phyloP scores from a whole-genome alignment of 2,329 filamentous ascomycete genomes.

The Cercospora sp. region DNA sequence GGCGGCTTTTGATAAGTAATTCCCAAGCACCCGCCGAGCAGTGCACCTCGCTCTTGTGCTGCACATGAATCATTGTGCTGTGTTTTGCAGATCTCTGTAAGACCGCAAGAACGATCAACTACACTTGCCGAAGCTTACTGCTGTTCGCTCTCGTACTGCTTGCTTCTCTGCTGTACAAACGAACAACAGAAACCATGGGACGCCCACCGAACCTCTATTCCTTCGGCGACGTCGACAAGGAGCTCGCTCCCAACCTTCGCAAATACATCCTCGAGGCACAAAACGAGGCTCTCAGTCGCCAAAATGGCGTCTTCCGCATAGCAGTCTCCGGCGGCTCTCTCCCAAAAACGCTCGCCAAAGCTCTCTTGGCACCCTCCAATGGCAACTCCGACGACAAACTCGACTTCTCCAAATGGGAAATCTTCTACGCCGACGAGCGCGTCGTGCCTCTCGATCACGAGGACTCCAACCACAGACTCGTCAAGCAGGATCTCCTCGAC shows the following conservation, averaged over 20 bases:
- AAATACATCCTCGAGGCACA: constrained; percentile 81
- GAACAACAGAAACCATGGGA: constrained; percentile 33
- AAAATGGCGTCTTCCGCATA: constrained; percentile 77
- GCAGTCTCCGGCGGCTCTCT: constrained; percentile 93
- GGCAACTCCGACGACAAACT: constrained; percentile 61
- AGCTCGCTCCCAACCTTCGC: constrained; percentile 75
- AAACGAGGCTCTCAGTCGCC: constrained; percentile 74
- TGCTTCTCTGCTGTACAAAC: not conserved
- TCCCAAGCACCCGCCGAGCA: not conserved
- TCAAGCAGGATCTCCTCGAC: constrained; percentile 84
- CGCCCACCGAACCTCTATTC: constrained; percentile 67
- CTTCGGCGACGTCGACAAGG: constrained; percentile 68
- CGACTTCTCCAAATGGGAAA: constrained; percentile 86
- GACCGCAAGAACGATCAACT: not conserved
- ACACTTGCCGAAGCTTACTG: not conserved
- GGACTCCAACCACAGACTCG: constrained; percentile 89
- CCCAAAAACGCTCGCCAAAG: constrained; percentile 81
- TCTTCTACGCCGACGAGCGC: constrained; percentile 98
- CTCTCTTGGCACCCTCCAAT: constrained; percentile 62
- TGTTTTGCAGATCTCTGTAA: not conserved
- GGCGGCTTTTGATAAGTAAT: constrained; percentile 12
- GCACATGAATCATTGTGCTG: not conserved
- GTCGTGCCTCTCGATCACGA: constrained; percentile 86
- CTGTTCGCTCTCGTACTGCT: constrained; percentile 1
- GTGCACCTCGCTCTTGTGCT: not conserved